A percentile compares a stretch with the other conserved stretches of the same genome.
phyloP scores from a whole-genome alignment of 2,329 filamentous ascomycete species.

The Cryphonectria carpinicola region DNA sequence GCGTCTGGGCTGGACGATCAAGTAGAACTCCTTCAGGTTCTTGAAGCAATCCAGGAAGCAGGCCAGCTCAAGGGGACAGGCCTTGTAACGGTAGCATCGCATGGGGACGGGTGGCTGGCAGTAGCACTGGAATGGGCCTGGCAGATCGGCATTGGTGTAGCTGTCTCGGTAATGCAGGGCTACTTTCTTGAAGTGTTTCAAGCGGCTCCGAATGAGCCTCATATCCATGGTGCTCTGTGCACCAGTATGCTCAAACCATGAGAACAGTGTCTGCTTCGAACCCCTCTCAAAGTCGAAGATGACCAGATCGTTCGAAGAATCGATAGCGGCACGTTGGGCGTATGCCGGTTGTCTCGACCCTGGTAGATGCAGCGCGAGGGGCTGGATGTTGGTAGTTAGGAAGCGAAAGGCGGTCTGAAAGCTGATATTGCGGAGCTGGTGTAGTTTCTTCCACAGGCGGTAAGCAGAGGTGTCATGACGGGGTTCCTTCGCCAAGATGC shows the following conservation, averaged over 20 bases:
- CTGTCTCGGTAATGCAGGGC: slow-evolving; percentile 18
- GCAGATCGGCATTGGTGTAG: neutral
- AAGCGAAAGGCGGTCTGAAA: slow-evolving; percentile 22
- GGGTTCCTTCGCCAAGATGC: neutral
- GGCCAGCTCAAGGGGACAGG: slow-evolving; percentile 32
- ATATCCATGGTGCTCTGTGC: neutral
- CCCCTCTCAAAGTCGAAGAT: slow-evolving; percentile 30
- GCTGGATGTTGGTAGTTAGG: neutral
- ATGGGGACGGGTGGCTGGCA: neutral
- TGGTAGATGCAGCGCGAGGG: neutral
- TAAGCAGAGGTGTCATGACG: slow-evolving; percentile 16
- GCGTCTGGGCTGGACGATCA: slow-evolving; percentile 33
- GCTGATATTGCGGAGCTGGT: slow-evolving; percentile 19
- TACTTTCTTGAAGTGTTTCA: slow-evolving; percentile 17
- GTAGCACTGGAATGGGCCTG: slow-evolving; percentile 21
- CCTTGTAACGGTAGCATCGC: neutral
- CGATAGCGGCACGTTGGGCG: slow-evolving; percentile 5
- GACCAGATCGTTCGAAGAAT: slow-evolving; percentile 30
- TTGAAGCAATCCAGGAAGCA: slow-evolving; percentile 35
- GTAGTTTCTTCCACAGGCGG: slow-evolving; percentile 17
- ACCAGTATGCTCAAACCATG: slow-evolving; percentile 16
- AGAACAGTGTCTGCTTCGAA: slow-evolving; percentile 8
- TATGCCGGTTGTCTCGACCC: neutral
- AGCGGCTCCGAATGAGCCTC: slow-evolving; percentile 1
- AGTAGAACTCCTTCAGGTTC: slow-evolving; percentile 36